Evolutionary conservation across 768 basidiomycete genomes (phyloP), one percentile per base, ranked within the genome.

Genomic region (Boletus insuetus): DNA sequence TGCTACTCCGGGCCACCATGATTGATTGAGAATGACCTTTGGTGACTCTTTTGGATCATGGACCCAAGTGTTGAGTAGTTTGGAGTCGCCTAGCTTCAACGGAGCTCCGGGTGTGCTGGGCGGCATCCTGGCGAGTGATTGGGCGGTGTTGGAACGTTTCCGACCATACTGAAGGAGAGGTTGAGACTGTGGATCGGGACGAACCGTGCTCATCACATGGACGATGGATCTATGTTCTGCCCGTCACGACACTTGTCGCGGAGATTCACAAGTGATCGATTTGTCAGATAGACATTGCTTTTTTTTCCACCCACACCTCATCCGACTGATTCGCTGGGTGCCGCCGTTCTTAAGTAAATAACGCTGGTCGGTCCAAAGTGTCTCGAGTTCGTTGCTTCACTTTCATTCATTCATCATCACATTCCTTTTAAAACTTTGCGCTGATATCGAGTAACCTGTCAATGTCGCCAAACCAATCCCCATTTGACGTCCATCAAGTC

Each of bases 1-100:
- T 43, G 77, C 74, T 32, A 91, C 86, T 3, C 91, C 91, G 7
- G 88, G 87, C 86, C 88, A 91, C 67, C 77, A 82, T 12, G 82
- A 74, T 42, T 85, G 86, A 59, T 92, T 91, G 67, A 94, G 79
- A 17, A 84, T 74, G 51, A 90, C 84, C 17, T 71, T 71, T 9
- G 77, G 67, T 0, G 81, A 79, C 49, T 86, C 83, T 63, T 83
- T 86, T 35, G 77, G 62, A 53, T 89, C 86, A 64, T 89, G 85
- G 4, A 91, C 87, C 89, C 90, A 91, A 13, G 79, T 77, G 37
- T 83, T 87, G 45, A 91, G 73, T 3, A 78, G 72, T 61, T 82
- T 85, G 6, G 72, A 76, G 58, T 88, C 88, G 14, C 89, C 89
- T 20, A 81, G 62, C 64, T 79, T 78, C 16, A 91, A 73, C 0